Percentiles rank a stretch among this genome's conserved stretches.
These are phyloP conservation scores for Dactylellina sp. DNA, from an alignment of 2,329 filamentous ascomycete species.

Conservation along the genomic window DNA sequence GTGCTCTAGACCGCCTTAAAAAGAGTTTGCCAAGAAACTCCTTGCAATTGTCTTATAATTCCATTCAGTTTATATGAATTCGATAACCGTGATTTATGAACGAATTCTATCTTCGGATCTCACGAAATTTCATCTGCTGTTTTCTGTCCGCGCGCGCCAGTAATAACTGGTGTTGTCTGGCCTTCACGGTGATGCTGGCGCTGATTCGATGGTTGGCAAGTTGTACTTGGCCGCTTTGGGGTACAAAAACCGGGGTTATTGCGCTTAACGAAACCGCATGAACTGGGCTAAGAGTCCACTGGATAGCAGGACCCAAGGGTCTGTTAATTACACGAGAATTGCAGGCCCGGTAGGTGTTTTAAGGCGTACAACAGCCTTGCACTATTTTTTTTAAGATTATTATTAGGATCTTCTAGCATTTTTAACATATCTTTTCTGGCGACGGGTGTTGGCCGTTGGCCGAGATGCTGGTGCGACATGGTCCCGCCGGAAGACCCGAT, in stretches of 20 bases:
- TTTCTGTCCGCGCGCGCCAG: constrained; percentile 19
- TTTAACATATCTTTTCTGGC: neutral
- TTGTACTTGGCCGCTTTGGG: constrained; percentile 21
- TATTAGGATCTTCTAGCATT: neutral
- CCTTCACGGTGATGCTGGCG: neutral
- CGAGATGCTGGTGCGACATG: neutral
- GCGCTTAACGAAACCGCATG: constrained; percentile 50
- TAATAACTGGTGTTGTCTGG: constrained; percentile 33
- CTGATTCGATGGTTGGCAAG: constrained; percentile 31
- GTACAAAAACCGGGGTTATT: constrained; percentile 19
- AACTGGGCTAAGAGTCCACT: constrained; percentile 17
- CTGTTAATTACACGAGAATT: constrained; percentile 2
- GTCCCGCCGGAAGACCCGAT: constrained; percentile 17
- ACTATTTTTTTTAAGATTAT: no score
- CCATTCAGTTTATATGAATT: neutral
- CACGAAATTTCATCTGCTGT: constrained; percentile 1
- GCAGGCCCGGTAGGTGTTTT: neutral
- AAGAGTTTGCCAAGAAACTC: neutral
- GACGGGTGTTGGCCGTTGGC: neutral
- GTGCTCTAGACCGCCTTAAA: neutral
- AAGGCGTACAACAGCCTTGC: no score
- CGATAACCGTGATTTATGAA: neutral
- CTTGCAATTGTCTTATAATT: neutral
- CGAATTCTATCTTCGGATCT: constrained; percentile 41
- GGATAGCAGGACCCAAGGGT: neutral